Base-by-base conservation (phyloP, 163 green algal species). In the Chloroidium sp. region DNA sequence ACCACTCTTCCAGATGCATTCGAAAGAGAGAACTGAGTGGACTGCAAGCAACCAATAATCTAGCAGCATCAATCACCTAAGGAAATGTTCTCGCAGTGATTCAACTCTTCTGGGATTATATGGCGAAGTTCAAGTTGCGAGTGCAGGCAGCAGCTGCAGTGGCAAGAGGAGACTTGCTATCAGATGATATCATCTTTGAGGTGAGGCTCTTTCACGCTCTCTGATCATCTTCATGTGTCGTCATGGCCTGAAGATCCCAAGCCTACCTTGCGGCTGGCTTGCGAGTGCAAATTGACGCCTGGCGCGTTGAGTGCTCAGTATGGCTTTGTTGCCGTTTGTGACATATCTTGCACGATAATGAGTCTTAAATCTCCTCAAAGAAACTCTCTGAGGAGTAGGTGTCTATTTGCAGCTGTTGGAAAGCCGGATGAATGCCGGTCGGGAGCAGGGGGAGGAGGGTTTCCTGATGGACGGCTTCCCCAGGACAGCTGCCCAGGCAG, bases 381-480 rank as follows among this genome's bases (percentile, higher is more conserved):
- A 74, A 13, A 74, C 10, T 74, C 68, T 75, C 8, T 69, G 1
- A 68, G 61, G 14, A 36, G 36, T 36, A 36, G 36, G 58, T 14
- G 1, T 81, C 2, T 60, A 58, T 4, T 3, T 86, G 78, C 84
- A 93, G 85, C 80, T 94, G 59, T 80, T 95, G 36, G 78, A 91
- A 13, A 80, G 87, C 10, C 83, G 91, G 3, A 78, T 97, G 72
- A 81, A 85, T 2, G 57, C 78, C 3, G 90, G 91, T 0, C 76
- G 76, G 0, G 76, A 61, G 6, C 78, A 79, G 2, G 91, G 93
- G 3, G 90, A 94, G 79, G 62, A 75, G 1, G 94, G 91, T 4
- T 96, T 97, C 78, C 86, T 99, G 58, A 85, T 99, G 10, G 95
- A 99, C 85, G 95, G 95, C 62, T 99, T 97, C 78, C 95, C 95